phyloP scores from a whole-genome alignment of 495 filamentous ascomycete species.

The Podospora appendiculata region DNA sequence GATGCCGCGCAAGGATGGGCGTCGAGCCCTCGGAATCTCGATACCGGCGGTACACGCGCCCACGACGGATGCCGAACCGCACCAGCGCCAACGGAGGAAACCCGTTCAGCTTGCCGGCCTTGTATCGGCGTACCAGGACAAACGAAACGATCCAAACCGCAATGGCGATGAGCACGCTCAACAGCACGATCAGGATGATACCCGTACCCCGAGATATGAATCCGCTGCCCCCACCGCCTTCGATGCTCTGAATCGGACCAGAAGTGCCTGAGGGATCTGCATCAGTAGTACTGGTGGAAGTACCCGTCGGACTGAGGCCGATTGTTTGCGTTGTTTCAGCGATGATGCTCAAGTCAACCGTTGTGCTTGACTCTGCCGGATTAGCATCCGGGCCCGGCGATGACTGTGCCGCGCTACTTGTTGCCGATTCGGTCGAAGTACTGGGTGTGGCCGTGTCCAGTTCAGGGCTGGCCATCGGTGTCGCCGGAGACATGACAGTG shows the following conservation, averaged over 20 bases:
- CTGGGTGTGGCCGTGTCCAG: background rate
- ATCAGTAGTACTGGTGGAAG: background rate
- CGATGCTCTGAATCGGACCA: background rate
- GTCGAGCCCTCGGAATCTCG: background rate
- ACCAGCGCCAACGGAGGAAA: background rate
- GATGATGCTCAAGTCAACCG: background rate
- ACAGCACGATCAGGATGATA: constrained; percentile 23
- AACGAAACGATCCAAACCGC: constrained; percentile 15
- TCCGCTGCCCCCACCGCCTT: background rate
- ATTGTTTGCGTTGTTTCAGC: background rate
- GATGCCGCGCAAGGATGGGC: background rate
- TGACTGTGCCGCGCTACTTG: too few species aligned
- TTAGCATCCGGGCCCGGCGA: too few species aligned
- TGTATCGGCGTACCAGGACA: constrained; percentile 19
- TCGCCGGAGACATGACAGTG: background rate
- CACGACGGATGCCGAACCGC: background rate
- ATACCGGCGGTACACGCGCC: background rate
- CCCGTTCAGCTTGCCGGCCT: constrained; percentile 6
- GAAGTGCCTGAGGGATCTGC: background rate
- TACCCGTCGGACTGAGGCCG: background rate
- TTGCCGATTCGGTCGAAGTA: too few species aligned
- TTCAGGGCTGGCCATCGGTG: background rate
- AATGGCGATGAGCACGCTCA: constrained; percentile 20
- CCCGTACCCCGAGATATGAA: constrained; percentile 12
- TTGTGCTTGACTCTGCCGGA: background rate